Conservation (phyloP, 2,329 filamentous ascomycete genomes). For the Aspergillus piperis region DNA sequence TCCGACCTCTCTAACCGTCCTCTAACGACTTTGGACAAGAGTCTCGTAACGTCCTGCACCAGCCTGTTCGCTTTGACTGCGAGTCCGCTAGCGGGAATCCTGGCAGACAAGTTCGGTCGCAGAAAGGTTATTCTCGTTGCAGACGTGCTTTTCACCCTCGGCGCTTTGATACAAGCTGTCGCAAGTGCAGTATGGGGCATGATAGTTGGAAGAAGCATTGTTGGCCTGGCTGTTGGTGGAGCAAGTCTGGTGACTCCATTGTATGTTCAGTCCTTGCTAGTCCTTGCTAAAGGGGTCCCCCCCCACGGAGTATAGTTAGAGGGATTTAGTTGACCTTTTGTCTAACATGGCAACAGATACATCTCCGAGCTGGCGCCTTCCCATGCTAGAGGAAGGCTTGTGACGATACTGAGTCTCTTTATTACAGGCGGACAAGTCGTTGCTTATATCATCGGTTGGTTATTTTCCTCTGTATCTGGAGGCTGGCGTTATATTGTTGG, state of each 20-base stretch:
- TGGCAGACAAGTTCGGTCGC: conserved; percentile 53
- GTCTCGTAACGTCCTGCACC: conserved; percentile 59
- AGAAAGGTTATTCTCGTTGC: conserved; percentile 51
- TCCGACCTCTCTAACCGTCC: conserved; percentile 54
- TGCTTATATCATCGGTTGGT: conserved; percentile 82
- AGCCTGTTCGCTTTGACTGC: conserved; percentile 60
- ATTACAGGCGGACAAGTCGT: conserved; percentile 87
- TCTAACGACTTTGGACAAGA: conserved; percentile 59
- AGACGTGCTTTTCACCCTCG: conserved; percentile 48
- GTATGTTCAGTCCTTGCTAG: conserved; percentile 33
- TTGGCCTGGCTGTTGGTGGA: conserved; percentile 50
- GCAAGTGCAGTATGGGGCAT: conserved; percentile 47
- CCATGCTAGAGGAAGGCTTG: conserved; percentile 72
- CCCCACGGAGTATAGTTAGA: too few species aligned
- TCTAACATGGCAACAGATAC: conserved; percentile 52
- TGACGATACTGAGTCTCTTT: conserved; percentile 79
- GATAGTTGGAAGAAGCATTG: conserved; percentile 49
- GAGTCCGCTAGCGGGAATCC: conserved; percentile 55
- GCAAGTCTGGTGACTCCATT: conserved; percentile 78
- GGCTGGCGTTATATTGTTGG: conserved; percentile 95
- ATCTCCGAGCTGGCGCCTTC: conserved; percentile 84
- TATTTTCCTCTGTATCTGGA: conserved; percentile 60
- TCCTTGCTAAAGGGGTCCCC: background rate
- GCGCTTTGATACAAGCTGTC: conserved; percentile 46
- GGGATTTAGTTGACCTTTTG: background rate